phyloP scores from a whole-genome alignment of 164 flowering plant species.

The Magnolia sinica region DNA sequence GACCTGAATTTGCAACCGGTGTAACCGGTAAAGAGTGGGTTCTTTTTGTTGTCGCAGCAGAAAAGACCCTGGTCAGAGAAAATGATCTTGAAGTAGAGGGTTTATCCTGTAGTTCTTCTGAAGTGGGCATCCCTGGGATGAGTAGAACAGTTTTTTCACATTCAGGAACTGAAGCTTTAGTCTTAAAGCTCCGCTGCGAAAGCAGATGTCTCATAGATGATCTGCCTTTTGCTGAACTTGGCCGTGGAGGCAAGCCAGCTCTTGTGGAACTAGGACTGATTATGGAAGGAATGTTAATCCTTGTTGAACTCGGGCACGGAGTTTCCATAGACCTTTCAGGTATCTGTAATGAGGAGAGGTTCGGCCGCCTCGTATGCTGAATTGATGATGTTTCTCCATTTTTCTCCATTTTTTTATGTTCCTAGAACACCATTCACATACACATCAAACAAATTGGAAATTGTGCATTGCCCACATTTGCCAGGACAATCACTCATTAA shows the following conservation, averaged over 20 bases:
- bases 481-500: no score
- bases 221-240: constrained; percentile 50
- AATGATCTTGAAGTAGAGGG: constrained; percentile 59
- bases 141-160: constrained; percentile 64
- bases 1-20: constrained; percentile 35
- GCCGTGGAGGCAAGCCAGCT: constrained; percentile 59
- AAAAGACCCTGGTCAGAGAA: constrained; percentile 47
- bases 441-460: background rate
- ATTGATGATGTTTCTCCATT: constrained; percentile 13
- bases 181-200: constrained; percentile 52
- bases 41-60: constrained; percentile 30
- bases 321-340: constrained; percentile 51
- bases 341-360: constrained; percentile 54
- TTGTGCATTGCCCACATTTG: no score
- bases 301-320: constrained; percentile 27
- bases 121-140: constrained; percentile 40
- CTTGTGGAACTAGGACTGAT: constrained; percentile 51
- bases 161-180: constrained; percentile 35
- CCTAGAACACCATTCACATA: constrained; percentile 15
- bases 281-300: constrained; percentile 34
- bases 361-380: constrained; percentile 50
- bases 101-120: constrained; percentile 36
- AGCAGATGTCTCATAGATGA: constrained; percentile 54
- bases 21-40: constrained; percentile 57
- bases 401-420: constrained; percentile 8